These are phyloP conservation scores for Bromus sterilis DNA, from an alignment of 176 grass and related monocot species.

Conservation along the genomic window DNA sequence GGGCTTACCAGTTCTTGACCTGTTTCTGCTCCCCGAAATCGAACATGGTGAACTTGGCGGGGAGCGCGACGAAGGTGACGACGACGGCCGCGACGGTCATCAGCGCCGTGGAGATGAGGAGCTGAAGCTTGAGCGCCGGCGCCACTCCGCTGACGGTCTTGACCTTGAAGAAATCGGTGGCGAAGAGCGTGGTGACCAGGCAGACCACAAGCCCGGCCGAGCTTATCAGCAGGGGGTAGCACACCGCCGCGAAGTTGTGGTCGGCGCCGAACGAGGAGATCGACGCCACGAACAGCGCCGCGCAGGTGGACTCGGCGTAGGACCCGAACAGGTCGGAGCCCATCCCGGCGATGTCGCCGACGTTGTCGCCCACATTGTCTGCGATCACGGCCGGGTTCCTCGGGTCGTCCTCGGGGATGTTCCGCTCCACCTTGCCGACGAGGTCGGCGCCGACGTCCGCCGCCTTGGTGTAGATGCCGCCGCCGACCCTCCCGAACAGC, in stretches of 20 bases:
- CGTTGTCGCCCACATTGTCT: constrained; percentile 86
- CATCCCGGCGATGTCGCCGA: constrained; percentile 87
- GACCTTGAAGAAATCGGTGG: constrained; percentile 40
- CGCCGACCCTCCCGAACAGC: constrained; percentile 80
- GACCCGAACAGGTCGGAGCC: constrained; percentile 88
- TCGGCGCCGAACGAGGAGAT: constrained; percentile 62
- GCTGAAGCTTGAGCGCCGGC: constrained; percentile 45
- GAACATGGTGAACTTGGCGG: constrained; percentile 48
- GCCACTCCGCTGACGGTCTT: constrained; percentile 38
- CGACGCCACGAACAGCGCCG: constrained; percentile 63
- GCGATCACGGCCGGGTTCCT: constrained; percentile 54
- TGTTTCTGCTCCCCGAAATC: constrained; percentile 47
- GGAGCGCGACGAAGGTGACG: constrained; percentile 43
- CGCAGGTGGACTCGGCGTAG: constrained; percentile 79
- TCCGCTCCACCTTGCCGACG: constrained; percentile 67
- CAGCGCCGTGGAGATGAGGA: constrained; percentile 51
- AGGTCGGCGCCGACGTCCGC: constrained; percentile 85
- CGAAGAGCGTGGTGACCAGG: constrained; percentile 59
- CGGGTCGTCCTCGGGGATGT: background rate
- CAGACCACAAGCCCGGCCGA: constrained; percentile 53
- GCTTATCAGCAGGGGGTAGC: constrained; percentile 63
- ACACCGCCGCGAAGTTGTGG: constrained; percentile 43
- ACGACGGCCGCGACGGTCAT: constrained; percentile 47
- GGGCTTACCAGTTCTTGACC: constrained; percentile 52
- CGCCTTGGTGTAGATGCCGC: constrained; percentile 90